These are phyloP conservation scores for Heritiera fomes DNA, from an alignment of 345 rosid genomes.

Conservation along the genomic window DNA sequence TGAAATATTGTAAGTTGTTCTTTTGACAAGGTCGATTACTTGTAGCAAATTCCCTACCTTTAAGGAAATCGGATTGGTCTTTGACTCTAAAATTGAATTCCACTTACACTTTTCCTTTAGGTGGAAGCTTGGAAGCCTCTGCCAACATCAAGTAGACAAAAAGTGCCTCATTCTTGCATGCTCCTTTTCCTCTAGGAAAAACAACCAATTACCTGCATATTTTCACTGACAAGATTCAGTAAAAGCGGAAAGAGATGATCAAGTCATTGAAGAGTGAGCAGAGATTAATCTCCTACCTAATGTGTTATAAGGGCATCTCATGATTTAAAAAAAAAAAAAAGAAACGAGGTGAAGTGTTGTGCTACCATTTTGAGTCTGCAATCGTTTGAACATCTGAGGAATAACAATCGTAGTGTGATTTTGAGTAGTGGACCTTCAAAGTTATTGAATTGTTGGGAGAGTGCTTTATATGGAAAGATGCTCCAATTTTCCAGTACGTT, in stretches of 20 bases:
- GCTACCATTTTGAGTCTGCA: slow-evolving; percentile 8
- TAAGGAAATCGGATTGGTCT: neutral
- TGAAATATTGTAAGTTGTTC: too few species aligned
- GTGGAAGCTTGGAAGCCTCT: neutral
- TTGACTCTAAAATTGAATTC: neutral
- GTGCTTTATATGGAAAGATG: neutral
- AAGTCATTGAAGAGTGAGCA: too few species aligned
- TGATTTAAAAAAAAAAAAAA: too few species aligned
- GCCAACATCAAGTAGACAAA: neutral
- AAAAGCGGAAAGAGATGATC: neutral
- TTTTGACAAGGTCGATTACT: neutral
- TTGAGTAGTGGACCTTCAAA: neutral
- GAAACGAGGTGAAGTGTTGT: too few species aligned
- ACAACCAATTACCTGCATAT: neutral
- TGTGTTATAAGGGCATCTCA: too few species aligned
- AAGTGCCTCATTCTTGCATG: neutral
- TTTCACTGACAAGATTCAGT: neutral
- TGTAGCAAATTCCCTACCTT: neutral
- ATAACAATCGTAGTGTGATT: accelerated
- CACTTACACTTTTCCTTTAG: neutral
- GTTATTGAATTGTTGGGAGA: neutral
- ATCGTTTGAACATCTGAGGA: neutral
- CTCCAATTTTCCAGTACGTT: neutral
- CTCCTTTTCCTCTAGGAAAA: neutral
- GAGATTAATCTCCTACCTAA: too few species aligned